These are phyloP conservation scores for Emmonsia crescens DNA, from an alignment of 2,329 filamentous ascomycete species.

Conservation along the genomic window DNA sequence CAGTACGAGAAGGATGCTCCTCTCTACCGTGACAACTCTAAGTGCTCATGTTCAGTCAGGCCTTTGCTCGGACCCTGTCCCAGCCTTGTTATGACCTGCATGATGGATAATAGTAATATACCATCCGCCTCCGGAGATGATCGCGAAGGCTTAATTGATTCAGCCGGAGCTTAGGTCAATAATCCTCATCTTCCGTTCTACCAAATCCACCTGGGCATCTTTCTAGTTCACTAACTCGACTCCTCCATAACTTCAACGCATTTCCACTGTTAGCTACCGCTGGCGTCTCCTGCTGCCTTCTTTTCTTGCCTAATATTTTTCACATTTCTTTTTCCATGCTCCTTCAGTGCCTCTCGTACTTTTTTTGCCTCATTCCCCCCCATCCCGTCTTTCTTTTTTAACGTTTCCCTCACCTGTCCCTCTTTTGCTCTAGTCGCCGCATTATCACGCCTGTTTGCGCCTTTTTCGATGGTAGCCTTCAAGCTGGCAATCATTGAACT, in stretches of 20 bases:
- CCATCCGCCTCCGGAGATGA: conserved; percentile 4
- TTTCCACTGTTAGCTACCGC: not conserved
- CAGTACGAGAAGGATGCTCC: not conserved
- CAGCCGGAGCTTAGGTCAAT: not conserved
- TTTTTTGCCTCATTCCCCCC: not conserved
- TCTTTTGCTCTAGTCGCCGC: not conserved
- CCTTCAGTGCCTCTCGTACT: not conserved
- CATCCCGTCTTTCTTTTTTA: not conserved
- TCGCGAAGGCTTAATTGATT: conserved; percentile 5
- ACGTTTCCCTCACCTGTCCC: not conserved
- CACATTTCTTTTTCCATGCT: not conserved
- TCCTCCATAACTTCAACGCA: not conserved
- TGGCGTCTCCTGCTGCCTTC: not conserved
- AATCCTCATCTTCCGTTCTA: not conserved
- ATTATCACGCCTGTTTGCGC: conserved; percentile 3
- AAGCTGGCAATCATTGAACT: conserved; percentile 6
- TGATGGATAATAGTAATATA: conserved; percentile 7
- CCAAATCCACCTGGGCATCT: not conserved
- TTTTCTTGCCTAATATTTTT: not conserved
- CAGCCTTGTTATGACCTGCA: conserved; percentile 6
- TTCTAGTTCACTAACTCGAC: not conserved
- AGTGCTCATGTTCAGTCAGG: conserved; percentile 4
- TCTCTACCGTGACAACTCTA: not conserved
- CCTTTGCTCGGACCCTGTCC: conserved; percentile 1
- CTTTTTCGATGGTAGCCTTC: conserved; percentile 3